These are phyloP conservation scores for Calonectria ilicicola DNA, from an alignment of 2,329 filamentous ascomycete genomes.

Conservation along the genomic window DNA sequence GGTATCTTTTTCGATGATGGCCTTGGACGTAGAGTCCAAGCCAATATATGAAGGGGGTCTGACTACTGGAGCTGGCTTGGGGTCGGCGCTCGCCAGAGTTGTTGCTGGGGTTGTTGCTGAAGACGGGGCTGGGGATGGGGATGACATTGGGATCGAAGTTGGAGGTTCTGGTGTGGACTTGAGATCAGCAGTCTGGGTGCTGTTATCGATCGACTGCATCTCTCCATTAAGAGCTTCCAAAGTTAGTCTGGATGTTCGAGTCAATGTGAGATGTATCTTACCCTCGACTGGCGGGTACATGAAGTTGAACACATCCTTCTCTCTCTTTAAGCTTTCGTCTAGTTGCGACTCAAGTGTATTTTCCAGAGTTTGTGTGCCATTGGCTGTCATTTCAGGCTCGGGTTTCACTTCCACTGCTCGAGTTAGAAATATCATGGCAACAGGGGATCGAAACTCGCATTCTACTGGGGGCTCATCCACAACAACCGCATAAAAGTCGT, in stretches of 20 bases:
- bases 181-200: neutral
- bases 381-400: neutral
- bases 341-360: neutral
- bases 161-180: neutral
- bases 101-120: neutral
- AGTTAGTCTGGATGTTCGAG: neutral
- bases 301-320: slow-evolving; percentile 1
- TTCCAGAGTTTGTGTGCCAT: neutral
- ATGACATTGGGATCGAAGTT: neutral
- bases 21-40: neutral
- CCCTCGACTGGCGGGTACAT: neutral
- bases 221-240: neutral
- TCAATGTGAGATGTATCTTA: neutral
- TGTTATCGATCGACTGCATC: neutral
- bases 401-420: neutral
- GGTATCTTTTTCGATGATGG: slow-evolving; percentile 23
- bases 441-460: neutral
- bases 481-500: neutral
- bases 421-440: neutral
- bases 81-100: neutral
- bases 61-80: neutral
- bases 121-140: neutral
- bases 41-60: slow-evolving; percentile 13
- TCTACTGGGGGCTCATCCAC: neutral
- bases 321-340: neutral